Evolutionary conservation across 768 basidiomycete species (phyloP), one percentile per base, ranked within the genome.

Genomic region (Termitomyces sp.): DNA sequence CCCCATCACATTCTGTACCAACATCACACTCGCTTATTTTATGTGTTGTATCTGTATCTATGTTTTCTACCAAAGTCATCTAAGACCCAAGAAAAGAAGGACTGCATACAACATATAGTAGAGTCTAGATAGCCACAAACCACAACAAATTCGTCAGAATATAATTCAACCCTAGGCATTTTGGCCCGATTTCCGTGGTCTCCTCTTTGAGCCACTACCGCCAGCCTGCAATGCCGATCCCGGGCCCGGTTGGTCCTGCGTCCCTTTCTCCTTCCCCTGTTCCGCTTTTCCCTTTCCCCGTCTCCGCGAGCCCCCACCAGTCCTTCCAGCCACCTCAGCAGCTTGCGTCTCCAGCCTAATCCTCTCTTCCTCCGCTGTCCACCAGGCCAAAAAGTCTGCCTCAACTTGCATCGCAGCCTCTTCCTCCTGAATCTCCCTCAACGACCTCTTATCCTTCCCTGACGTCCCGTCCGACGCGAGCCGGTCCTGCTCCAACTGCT

Each of bases 351-450:
- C 86, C 34, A 74, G 61, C 61, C 72, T 78, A n/a, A 90, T 68
- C 16, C 89, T 77, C 64, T 82, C 84, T 69, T 93, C 91, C 69
- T 96, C 94, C 7, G 79, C 85, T 1, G 83, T 76, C 92, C 94
- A 97, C 94, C 94, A 97, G 63, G 75, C 80, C 69, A 95, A 69
- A 67, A 97, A 98, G 59, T 90, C 90, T 4, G 76, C 83, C 70
- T 95, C 92, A 49, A 77, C 79, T 59, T 79, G 83, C 27, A 78
- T 77, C 42, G 79, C 82, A 34, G 73, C 74, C 67, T 94, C 92
- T 67, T 97, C 93, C 58, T 86, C 84, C 69, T 96, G 94, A 43
- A 97, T 98, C 60, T 96, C 86, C 16, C 77, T 74, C 57, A 96
- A 72, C 27, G 88, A 88, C 32, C 80, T 80, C 59, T 81, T 84